These are phyloP conservation scores for Xylaria longipes DNA, from an alignment of 495 filamentous ascomycete species.

Conservation along the genomic window DNA sequence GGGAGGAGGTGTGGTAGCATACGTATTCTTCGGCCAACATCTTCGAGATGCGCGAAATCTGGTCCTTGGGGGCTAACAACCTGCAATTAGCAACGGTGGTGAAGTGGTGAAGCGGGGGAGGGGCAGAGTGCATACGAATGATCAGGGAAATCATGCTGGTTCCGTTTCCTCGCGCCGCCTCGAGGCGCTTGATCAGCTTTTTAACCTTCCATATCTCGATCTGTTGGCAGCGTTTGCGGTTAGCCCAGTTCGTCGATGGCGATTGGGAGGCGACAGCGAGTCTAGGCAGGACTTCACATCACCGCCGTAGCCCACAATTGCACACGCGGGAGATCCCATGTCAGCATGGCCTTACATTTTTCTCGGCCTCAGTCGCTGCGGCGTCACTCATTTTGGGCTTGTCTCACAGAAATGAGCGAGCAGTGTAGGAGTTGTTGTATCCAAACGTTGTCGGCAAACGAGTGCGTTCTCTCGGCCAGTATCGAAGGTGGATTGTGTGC, in stretches of 20 bases:
- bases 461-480: conserved; percentile 18
- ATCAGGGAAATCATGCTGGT: conserved; percentile 99
- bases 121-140: conserved; percentile 71
- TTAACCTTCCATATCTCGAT: conserved; percentile 89
- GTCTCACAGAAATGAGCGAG: conserved; percentile 22
- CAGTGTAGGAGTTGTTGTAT: conserved; percentile 18
- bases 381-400: conserved; percentile 83
- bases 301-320: neutral
- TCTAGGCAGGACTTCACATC: conserved; percentile 4
- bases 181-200: conserved; percentile 95
- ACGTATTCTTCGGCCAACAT: conserved; percentile 99
- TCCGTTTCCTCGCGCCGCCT: conserved; percentile 91
- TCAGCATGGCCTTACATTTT: conserved; percentile 71
- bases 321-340: conserved; percentile 6
- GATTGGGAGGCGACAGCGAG: conserved; percentile 21
- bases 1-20: conserved; percentile 41
- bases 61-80: conserved; percentile 86
- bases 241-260: conserved; percentile 30
- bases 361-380: conserved; percentile 92
- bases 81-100: conserved; percentile 25
- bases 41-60: conserved; percentile 93
- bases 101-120: conserved; percentile 31
- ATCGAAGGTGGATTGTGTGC: conserved; percentile 25
- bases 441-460: conserved; percentile 8
- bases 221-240: conserved; percentile 33